phyloP scores from a whole-genome alignment of 2,329 filamentous ascomycete species.

The Dothistroma septosporum region DNA sequence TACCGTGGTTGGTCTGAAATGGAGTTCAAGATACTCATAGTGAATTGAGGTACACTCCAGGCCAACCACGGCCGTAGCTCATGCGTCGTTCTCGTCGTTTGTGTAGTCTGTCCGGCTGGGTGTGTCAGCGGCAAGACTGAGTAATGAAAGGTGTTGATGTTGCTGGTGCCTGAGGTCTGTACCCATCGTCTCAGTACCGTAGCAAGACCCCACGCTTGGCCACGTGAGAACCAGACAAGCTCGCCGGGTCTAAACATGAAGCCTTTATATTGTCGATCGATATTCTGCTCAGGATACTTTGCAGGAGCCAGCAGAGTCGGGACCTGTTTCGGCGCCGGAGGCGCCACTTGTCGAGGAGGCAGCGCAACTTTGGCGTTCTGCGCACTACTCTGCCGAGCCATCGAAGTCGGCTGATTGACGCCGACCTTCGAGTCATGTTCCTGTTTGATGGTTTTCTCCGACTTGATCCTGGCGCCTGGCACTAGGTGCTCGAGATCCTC shows the following conservation, averaged over 20 bases:
- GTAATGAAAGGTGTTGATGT: conserved; percentile 28
- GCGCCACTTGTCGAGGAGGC: conserved; percentile 3
- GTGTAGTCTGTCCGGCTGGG: conserved; percentile 21
- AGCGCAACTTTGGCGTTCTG: conserved; percentile 19
- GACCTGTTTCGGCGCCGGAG: conserved; percentile 13
- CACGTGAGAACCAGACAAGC: conserved; percentile 54
- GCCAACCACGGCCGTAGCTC: conserved; percentile 55
- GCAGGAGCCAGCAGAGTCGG: conserved; percentile 41
- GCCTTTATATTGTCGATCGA: conserved; percentile 46
- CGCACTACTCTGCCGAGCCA: conserved; percentile 10
- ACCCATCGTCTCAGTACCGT: conserved; percentile 47
- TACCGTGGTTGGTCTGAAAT: conserved; percentile 40
- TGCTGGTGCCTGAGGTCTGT: neutral
- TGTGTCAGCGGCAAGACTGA: conserved; percentile 41
- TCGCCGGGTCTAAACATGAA: conserved; percentile 54
- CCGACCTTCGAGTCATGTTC: conserved; percentile 7
- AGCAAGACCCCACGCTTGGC: conserved; percentile 52
- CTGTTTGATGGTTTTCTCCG: conserved; percentile 21
- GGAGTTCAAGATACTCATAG: conserved; percentile 42
- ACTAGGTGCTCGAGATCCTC: conserved; percentile 46
- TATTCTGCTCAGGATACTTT: conserved; percentile 45
- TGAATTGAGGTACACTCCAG: conserved; percentile 54
- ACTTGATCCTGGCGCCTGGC: conserved; percentile 21
- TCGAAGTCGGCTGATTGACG: neutral
- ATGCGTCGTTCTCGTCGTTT: conserved; percentile 44